A percentile compares a stretch with the other conserved stretches of the same genome.
phyloP scores from a whole-genome alignment of 192 early-diverging fungal species.

The Coemansia erecta region DNA sequence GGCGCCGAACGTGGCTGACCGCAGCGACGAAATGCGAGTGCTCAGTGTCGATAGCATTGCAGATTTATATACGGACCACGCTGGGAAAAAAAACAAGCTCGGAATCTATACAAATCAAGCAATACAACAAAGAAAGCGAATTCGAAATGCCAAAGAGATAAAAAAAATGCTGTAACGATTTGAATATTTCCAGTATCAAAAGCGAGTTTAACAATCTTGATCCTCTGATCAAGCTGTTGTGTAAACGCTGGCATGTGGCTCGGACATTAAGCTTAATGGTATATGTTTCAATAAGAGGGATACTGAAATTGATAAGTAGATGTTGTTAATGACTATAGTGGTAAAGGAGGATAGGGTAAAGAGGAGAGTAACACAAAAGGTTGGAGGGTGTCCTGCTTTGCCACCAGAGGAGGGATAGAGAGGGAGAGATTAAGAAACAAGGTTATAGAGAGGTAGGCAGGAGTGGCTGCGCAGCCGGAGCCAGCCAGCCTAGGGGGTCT shows the following conservation, averaged over 20 bases:
- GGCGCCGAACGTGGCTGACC: not conserved
- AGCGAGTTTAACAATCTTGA: not conserved
- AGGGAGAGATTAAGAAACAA: constrained; percentile 10
- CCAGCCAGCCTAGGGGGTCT: constrained; percentile 44
- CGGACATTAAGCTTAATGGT: too few species aligned
- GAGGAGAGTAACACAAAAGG: not conserved
- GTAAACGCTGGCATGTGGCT: too few species aligned
- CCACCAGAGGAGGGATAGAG: not conserved
- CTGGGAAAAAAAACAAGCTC: not conserved
- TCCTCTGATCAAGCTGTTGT: too few species aligned
- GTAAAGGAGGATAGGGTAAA: not conserved
- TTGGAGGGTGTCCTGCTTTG: too few species aligned
- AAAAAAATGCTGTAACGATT: too few species aligned
- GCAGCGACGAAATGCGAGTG: not conserved
- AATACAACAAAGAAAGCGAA: not conserved
- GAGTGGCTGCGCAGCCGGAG: not conserved
- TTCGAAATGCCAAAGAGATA: not conserved
- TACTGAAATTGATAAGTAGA: too few species aligned
- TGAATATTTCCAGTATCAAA: not conserved
- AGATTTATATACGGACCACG: not conserved
- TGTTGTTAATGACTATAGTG: too few species aligned
- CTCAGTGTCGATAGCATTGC: constrained; percentile 12
- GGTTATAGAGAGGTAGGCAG: not conserved
- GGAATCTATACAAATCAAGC: not conserved
- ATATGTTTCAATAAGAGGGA: too few species aligned